These are phyloP conservation scores for Phytophthora fragariaefolia DNA, from an alignment of 352 stramenopile species.

Conservation along the genomic window DNA sequence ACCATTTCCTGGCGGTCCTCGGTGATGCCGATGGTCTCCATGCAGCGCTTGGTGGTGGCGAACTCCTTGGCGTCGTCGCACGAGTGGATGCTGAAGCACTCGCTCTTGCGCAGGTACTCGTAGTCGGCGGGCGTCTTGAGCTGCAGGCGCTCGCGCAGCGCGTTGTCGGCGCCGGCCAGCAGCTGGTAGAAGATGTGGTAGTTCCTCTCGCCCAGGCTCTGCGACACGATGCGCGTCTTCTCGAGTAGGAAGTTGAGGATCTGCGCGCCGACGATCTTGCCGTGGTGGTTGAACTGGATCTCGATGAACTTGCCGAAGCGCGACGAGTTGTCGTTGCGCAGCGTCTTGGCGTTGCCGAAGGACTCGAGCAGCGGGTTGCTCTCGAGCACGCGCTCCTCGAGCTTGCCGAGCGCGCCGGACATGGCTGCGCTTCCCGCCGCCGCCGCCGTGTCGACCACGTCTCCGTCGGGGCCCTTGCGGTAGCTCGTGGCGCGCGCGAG, in stretches of 20 bases:
- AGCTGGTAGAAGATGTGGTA: slow-evolving; percentile 99
- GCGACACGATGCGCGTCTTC: slow-evolving; percentile 91
- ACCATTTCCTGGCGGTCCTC: slow-evolving; percentile 80
- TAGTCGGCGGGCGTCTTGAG: slow-evolving; percentile 83
- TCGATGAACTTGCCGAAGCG: slow-evolving; percentile 98
- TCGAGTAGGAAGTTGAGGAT: slow-evolving; percentile 93
- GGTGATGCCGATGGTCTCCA: slow-evolving; percentile 90
- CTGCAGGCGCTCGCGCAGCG: slow-evolving; percentile 67
- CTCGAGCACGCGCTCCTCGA: slow-evolving; percentile 89
- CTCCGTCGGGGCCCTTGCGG: slow-evolving; percentile 47
- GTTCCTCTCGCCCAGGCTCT: slow-evolving; percentile 93
- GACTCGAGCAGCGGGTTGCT: slow-evolving; percentile 91
- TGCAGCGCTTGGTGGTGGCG: slow-evolving; percentile 79
- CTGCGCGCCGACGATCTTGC: slow-evolving; percentile 90
- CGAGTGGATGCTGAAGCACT: slow-evolving; percentile 83
- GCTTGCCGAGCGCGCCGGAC: slow-evolving; percentile 88
- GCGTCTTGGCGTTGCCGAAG: slow-evolving; percentile 94
- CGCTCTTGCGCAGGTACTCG: slow-evolving; percentile 88
- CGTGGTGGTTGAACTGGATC: slow-evolving; percentile 95
- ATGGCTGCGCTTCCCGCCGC: slow-evolving; percentile 71
- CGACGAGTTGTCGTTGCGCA: slow-evolving; percentile 97
- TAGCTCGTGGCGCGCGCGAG: slow-evolving; percentile 82
- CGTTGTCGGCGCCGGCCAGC: slow-evolving; percentile 78
- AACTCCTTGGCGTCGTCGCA: slow-evolving; percentile 88
- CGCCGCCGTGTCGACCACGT: slow-evolving; percentile 20